phyloP scores from a whole-genome alignment of 768 basidiomycete species.

The Gloeophyllum trabeum region DNA sequence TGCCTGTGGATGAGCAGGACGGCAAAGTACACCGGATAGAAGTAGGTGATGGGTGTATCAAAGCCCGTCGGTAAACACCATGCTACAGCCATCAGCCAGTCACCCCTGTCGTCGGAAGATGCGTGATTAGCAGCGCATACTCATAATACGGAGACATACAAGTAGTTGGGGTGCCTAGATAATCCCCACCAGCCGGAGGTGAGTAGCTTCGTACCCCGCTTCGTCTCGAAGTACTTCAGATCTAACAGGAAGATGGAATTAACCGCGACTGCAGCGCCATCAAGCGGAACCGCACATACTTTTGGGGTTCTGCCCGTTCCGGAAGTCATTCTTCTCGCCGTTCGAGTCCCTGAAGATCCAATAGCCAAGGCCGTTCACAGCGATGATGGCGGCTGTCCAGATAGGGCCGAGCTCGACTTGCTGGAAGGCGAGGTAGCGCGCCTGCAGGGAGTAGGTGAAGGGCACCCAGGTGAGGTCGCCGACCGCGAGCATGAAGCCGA shows the following conservation, averaged over 20 bases:
- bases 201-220: conserved; percentile 80
- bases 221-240: conserved; percentile 68
- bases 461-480: conserved; percentile 94
- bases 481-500: conserved; percentile 95
- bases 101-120: conserved; percentile 39
- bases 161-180: conserved; percentile 88
- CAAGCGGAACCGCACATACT: conserved; percentile 29
- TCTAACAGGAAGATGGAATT: conserved; percentile 49
- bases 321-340: conserved; percentile 91
- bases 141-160: conserved; percentile 31
- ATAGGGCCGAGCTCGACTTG: conserved; percentile 66
- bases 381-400: conserved; percentile 44
- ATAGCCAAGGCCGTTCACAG: conserved; percentile 63
- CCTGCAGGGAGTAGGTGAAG: conserved; percentile 88
- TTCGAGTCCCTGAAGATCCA: conserved; percentile 88
- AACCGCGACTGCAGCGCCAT: not conserved
- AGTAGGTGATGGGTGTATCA: conserved; percentile 89
- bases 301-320: conserved; percentile 90
- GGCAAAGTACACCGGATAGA: conserved; percentile 83
- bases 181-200: conserved; percentile 97
- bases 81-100: conserved; percentile 80
- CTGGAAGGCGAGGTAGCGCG: conserved; percentile 88
- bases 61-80: conserved; percentile 95
- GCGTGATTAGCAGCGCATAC: conserved; percentile 2
- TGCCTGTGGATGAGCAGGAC: conserved; percentile 88